Percentiles rank a stretch among this genome's conserved stretches.
phyloP scores from a whole-genome alignment of 495 filamentous ascomycete genomes.

The Clavariopsis aquatica region DNA sequence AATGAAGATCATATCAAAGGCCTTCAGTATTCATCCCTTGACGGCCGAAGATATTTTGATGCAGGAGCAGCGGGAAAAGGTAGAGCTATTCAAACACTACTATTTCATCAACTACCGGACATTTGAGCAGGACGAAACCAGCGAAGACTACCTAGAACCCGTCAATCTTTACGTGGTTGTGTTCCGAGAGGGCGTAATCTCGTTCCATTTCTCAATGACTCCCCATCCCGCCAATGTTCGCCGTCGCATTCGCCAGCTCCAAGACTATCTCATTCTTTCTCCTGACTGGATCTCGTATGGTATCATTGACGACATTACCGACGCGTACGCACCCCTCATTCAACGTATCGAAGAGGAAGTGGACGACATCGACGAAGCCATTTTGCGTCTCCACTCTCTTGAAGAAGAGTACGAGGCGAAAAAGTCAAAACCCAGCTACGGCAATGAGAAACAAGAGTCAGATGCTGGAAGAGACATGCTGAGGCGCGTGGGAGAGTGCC shows the following conservation, averaged over 20 bases:
- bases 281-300: conserved; percentile 99
- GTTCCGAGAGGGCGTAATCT: conserved; percentile 91
- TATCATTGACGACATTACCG: conserved; percentile 96
- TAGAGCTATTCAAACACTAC: conserved; percentile 94
- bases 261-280: conserved; percentile 88
- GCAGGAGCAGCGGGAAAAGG: conserved; percentile 95
- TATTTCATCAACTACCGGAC: conserved; percentile 98
- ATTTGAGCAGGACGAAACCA: conserved; percentile 89
- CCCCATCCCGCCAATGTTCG: conserved; percentile 96
- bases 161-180: conserved; percentile 98
- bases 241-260: conserved; percentile 85
- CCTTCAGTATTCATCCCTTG: conserved; percentile 91
- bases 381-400: conserved; percentile 68
- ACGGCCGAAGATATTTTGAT: conserved; percentile 97
- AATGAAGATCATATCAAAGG: conserved; percentile 86
- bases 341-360: conserved; percentile 64
- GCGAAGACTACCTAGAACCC: conserved; percentile 85
- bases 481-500: conserved; percentile 83
- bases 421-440: conserved; percentile 24
- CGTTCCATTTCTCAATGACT: conserved; percentile 91
- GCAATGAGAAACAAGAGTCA: conserved; percentile 50
- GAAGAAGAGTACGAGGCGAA: conserved; percentile 32
- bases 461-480: conserved; percentile 79
- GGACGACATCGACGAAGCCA: conserved; percentile 48
- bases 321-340: conserved; percentile 89